phyloP scores from a whole-genome alignment of 257 asterid species.

The Forsythia suspensa region DNA sequence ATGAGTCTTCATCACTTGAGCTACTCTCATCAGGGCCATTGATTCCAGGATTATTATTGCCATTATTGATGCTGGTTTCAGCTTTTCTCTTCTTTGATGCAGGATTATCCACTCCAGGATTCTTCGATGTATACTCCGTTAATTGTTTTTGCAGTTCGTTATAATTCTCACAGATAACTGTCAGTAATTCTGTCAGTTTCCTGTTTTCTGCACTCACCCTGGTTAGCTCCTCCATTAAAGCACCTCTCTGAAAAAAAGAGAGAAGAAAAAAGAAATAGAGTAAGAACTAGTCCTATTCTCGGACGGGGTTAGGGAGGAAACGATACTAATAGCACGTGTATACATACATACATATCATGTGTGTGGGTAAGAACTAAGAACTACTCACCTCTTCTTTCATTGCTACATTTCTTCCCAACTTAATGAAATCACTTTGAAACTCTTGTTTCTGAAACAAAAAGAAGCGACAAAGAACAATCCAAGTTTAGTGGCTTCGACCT shows the following conservation, averaged over 20 bases:
- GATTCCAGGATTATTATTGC: conserved; percentile 10
- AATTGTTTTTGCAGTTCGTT: conserved; percentile 50
- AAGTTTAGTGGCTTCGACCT: background rate
- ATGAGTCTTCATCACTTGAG: conserved; percentile 65
- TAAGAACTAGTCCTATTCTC: background rate
- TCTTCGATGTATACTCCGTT: conserved; percentile 40
- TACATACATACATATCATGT: background rate
- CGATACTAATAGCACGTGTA: background rate
- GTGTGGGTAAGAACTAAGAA: background rate
- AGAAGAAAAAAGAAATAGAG: background rate
- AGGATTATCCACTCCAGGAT: background rate
- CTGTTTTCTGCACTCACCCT: conserved; percentile 74
- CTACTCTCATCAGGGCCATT: conserved; percentile 50
- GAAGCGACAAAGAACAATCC: background rate
- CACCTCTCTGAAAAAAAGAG: conserved; percentile 41
- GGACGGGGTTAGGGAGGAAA: background rate
- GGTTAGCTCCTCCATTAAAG: conserved; percentile 66
- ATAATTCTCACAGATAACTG: conserved; percentile 63
- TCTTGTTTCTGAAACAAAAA: conserved; percentile 59
- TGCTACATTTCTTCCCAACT: conserved; percentile 37
- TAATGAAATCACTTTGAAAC: conserved; percentile 48
- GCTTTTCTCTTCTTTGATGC: conserved; percentile 57
- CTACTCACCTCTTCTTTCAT: conserved; percentile 55
- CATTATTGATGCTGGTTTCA: conserved; percentile 22
- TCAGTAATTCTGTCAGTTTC: conserved; percentile 64